Evolutionary conservation across 192 early-diverging fungal genomes (phyloP).

Genomic region (Gonapodya prolifera): DNA sequence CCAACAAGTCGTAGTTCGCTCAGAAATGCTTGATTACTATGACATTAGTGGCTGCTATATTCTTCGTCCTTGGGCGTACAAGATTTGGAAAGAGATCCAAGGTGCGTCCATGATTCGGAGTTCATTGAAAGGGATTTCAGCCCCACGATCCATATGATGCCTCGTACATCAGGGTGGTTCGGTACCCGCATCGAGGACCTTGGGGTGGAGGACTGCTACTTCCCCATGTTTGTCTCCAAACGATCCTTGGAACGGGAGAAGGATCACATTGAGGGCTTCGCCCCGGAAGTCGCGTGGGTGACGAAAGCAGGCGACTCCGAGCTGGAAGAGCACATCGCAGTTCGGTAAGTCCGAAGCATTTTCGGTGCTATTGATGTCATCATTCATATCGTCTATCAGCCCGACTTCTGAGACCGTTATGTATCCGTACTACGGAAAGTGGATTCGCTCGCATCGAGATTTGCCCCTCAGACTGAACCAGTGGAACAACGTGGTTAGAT

Average conservation of each 20-base stretch:
- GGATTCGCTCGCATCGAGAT: slow-evolving; percentile 95
- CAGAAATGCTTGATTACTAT: slow-evolving; percentile 99
- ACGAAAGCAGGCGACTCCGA: slow-evolving; percentile 88
- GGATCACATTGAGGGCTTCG: slow-evolving; percentile 99
- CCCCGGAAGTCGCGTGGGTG: slow-evolving; percentile 99
- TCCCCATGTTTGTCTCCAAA: slow-evolving; percentile 97
- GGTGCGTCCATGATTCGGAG: slow-evolving; percentile 32
- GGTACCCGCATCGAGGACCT: slow-evolving; percentile 75
- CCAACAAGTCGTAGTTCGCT: slow-evolving; percentile 71
- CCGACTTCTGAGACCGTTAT: slow-evolving; percentile 99
- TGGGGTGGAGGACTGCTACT: slow-evolving; percentile 95
- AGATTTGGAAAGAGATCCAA: slow-evolving; percentile 95
- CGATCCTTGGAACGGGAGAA: slow-evolving; percentile 86
- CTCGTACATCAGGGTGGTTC: slow-evolving; percentile 75
- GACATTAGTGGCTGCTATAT: slow-evolving; percentile 98
- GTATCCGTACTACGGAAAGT: slow-evolving; percentile 98
- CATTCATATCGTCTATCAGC: background rate
- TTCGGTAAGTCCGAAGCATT: slow-evolving; percentile 34
- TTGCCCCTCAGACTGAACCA: slow-evolving; percentile 94
- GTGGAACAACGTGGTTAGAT: slow-evolving; percentile 99
- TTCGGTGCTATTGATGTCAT: no score
- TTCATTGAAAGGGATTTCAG: slow-evolving; percentile 4
- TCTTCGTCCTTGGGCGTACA: slow-evolving; percentile 87
- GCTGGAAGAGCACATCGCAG: slow-evolving; percentile 91
- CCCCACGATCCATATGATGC: background rate